Conservation (phyloP, 371 early-diverging fungal genomes). For the Mucor plumbeus region DNA sequence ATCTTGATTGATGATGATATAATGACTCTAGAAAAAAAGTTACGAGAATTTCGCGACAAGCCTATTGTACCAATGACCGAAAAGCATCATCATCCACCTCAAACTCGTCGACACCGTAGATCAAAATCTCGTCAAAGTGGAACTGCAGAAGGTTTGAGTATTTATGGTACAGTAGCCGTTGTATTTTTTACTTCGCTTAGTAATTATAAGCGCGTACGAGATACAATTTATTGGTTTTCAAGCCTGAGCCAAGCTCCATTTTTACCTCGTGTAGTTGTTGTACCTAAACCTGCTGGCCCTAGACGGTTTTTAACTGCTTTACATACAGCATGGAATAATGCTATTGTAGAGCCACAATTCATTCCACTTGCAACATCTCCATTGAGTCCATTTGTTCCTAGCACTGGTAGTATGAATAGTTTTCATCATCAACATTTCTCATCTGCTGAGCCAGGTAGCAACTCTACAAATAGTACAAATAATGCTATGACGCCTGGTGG, state of each 20-base stretch:
- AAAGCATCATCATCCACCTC: constrained; percentile 9
- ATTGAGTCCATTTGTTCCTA: constrained; percentile 27
- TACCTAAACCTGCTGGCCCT: constrained; percentile 76
- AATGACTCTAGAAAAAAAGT: constrained; percentile 47
- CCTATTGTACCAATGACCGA: constrained; percentile 26
- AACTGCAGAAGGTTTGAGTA: neutral
- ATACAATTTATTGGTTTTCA: constrained; percentile 50
- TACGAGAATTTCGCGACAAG: constrained; percentile 52
- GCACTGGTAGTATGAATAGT: too few relatives aligned
- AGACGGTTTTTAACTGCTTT: constrained; percentile 67
- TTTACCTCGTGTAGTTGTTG: constrained; percentile 64
- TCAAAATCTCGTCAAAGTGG: constrained; percentile 29
- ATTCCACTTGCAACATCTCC: constrained; percentile 72
- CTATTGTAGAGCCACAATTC: constrained; percentile 61
- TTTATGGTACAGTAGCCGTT: constrained; percentile 47
- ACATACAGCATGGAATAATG: constrained; percentile 65
- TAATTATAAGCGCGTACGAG: constrained; percentile 65
- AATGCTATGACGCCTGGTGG: neutral
- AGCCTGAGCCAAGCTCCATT: constrained; percentile 11
- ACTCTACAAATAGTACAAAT: neutral
- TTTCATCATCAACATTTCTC: neutral
- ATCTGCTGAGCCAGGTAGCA: neutral
- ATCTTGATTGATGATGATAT: constrained; percentile 63
- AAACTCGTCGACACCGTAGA: constrained; percentile 37
- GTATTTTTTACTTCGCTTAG: constrained; percentile 65